Conservation (phyloP, 2,329 filamentous ascomycete genomes). For the Fusarium sterilihyphosum region DNA sequence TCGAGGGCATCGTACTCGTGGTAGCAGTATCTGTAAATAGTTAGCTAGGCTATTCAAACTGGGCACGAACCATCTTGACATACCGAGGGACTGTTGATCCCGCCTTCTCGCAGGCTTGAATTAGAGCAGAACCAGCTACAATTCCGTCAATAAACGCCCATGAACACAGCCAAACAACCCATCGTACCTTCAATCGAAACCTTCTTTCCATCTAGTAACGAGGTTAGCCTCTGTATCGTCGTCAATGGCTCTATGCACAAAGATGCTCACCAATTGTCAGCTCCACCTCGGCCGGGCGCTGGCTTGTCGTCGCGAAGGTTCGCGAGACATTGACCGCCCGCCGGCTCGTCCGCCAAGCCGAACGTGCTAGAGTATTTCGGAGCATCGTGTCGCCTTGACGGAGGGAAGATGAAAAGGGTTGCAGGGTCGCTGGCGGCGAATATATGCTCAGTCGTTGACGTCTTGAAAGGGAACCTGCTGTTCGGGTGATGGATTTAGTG, state of each 20-base stretch:
- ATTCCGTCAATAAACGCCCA: conserved; percentile 50
- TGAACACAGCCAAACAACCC: conserved; percentile 25
- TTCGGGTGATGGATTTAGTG: conserved; percentile 52
- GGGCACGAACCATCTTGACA: conserved; percentile 41
- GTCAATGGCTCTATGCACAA: conserved; percentile 46
- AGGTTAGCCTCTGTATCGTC: conserved; percentile 45
- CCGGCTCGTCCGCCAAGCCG: conserved; percentile 72
- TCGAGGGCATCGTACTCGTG: conserved; percentile 77
- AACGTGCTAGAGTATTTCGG: conserved; percentile 74
- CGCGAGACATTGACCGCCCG: conserved; percentile 71
- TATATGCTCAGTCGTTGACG: conserved; percentile 55
- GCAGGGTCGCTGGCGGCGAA: conserved; percentile 48
- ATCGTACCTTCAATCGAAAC: conserved; percentile 91
- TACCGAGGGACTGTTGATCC: conserved; percentile 88
- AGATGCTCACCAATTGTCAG: conserved; percentile 82
- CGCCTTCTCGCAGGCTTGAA: conserved; percentile 99
- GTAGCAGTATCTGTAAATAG: conserved; percentile 84
- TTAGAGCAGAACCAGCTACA: conserved; percentile 92
- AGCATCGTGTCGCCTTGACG: conserved; percentile 73
- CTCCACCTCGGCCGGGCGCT: conserved; percentile 90
- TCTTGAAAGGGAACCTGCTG: conserved; percentile 51
- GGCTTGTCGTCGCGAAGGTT: conserved; percentile 82
- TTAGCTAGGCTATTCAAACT: conserved; percentile 48
- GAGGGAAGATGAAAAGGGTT: conserved; percentile 53
- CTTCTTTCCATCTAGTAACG: conserved; percentile 86